A percentile compares a stretch with the other conserved stretches of the same genome.
Conservation (phyloP, 306 rosid genomes). For the Calophaca sinica region DNA sequence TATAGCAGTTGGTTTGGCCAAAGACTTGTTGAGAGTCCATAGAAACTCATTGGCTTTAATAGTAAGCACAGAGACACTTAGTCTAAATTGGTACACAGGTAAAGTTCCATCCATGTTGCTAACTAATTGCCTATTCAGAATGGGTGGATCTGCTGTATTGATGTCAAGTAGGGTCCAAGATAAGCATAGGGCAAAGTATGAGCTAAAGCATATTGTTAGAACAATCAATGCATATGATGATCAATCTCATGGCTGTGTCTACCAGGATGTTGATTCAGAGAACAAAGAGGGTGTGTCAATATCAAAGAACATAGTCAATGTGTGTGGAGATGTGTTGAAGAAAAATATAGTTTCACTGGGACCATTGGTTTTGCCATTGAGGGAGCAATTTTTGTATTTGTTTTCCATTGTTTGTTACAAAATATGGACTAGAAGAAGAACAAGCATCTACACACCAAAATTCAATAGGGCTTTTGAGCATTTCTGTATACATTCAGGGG, state of each 20-base stretch:
- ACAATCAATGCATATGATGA: slow-evolving; percentile 69
- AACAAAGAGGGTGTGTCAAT: slow-evolving; percentile 56
- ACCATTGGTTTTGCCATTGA: slow-evolving; percentile 63
- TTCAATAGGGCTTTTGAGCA: slow-evolving; percentile 65
- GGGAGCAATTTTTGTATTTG: slow-evolving; percentile 53
- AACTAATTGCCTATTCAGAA: slow-evolving; percentile 71
- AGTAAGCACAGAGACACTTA: slow-evolving; percentile 62
- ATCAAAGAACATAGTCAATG: slow-evolving; percentile 56
- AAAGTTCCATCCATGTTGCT: slow-evolving; percentile 64
- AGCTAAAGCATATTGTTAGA: slow-evolving; percentile 57
- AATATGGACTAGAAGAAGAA: slow-evolving; percentile 40
- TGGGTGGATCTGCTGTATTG: slow-evolving; percentile 71
- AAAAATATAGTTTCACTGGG: slow-evolving; percentile 59
- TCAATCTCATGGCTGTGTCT: slow-evolving; percentile 55
- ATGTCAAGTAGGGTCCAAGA: slow-evolving; percentile 60
- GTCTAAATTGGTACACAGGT: slow-evolving; percentile 65
- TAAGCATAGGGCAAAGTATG: slow-evolving; percentile 61
- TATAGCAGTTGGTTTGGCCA: slow-evolving; percentile 59
- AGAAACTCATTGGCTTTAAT: slow-evolving; percentile 64
- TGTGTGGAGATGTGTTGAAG: slow-evolving; percentile 62
- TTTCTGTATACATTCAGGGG: slow-evolving; percentile 75
- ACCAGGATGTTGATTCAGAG: slow-evolving; percentile 56
- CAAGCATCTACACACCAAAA: slow-evolving; percentile 53
- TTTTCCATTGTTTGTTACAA: slow-evolving; percentile 47
- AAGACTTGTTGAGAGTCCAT: slow-evolving; percentile 66